phyloP scores from a whole-genome alignment of 768 basidiomycete species.

The Pulveroboletus sp. region DNA sequence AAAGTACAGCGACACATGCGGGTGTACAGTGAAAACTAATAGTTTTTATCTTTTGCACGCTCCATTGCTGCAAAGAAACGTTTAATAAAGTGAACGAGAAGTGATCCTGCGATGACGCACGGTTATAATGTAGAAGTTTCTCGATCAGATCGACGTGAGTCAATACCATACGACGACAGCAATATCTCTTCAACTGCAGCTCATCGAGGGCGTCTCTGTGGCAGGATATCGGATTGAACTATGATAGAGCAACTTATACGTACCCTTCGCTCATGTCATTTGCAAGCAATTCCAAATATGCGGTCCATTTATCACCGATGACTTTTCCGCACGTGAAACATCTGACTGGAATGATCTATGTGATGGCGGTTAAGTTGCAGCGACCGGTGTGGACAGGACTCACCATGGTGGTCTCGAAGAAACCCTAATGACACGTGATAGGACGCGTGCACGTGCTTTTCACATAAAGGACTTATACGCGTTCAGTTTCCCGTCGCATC shows the following conservation, averaged over 20 bases:
- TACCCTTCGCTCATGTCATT: slow-evolving; percentile 88
- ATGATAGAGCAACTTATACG: slow-evolving; percentile 24
- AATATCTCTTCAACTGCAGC: slow-evolving; percentile 88
- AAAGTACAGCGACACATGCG: not conserved
- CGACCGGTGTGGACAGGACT: not conserved
- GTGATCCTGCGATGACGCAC: slow-evolving; percentile 45
- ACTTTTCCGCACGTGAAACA: slow-evolving; percentile 98
- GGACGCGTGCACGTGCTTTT: slow-evolving; percentile 27
- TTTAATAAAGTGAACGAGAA: not conserved
- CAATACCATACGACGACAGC: slow-evolving; percentile 95
- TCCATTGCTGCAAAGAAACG: slow-evolving; percentile 28
- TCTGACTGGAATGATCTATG: slow-evolving; percentile 91
- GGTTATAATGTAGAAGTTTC: slow-evolving; percentile 94
- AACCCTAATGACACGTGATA: not conserved
- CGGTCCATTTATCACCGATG: slow-evolving; percentile 93
- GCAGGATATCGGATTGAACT: not conserved
- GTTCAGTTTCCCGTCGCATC: slow-evolving; percentile 5
- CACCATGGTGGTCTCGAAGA: slow-evolving; percentile 24
- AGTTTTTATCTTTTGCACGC: slow-evolving; percentile 29
- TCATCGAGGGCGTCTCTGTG: slow-evolving; percentile 85
- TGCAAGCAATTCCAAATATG: slow-evolving; percentile 78
- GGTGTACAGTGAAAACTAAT: slow-evolving; percentile 4
- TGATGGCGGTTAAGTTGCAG: not conserved
- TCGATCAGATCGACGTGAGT: slow-evolving; percentile 98
- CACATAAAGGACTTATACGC: slow-evolving; percentile 8